Evolutionary conservation across 495 filamentous ascomycete genomes (phyloP).

Genomic region (Penicillium ucsense): DNA sequence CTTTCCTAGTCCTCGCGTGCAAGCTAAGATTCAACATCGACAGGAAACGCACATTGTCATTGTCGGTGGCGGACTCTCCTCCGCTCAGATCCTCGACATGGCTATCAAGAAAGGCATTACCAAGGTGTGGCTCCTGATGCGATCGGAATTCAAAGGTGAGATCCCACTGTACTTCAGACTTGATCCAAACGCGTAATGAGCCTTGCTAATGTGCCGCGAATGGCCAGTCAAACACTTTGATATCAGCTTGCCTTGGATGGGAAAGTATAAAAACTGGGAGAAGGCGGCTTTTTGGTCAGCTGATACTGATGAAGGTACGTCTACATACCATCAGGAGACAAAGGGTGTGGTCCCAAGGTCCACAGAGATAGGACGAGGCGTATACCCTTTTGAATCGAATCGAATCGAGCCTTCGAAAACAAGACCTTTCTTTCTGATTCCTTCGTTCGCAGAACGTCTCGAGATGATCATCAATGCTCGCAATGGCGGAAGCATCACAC

Average conservation of each 20-base stretch:
- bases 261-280: slow-evolving; percentile 56
- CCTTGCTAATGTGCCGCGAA: too few relatives aligned
- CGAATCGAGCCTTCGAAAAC: too few relatives aligned
- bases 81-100: slow-evolving; percentile 50
- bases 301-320: slow-evolving; percentile 42
- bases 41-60: slow-evolving; percentile 43
- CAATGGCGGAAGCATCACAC: slow-evolving; percentile 53
- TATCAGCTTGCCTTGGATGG: slow-evolving; percentile 53
- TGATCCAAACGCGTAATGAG: too few relatives aligned
- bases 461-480: slow-evolving; percentile 47
- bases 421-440: too few relatives aligned
- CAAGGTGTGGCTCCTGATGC: slow-evolving; percentile 49
- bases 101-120: slow-evolving; percentile 42
- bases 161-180: neutral
- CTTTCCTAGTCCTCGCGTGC: slow-evolving; percentile 38
- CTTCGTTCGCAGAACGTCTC: slow-evolving; percentile 34
- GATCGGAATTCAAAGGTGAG: slow-evolving; percentile 42
- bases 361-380: neutral
- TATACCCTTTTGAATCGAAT: too few relatives aligned
- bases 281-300: slow-evolving; percentile 55
- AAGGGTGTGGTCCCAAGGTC: neutral
- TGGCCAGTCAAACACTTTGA: slow-evolving; percentile 51
- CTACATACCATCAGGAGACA: neutral
- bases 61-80: slow-evolving; percentile 52
- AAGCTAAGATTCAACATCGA: slow-evolving; percentile 35